phyloP scores from a whole-genome alignment of 352 stramenopile genomes.

The Globisporangium middletonii region DNA sequence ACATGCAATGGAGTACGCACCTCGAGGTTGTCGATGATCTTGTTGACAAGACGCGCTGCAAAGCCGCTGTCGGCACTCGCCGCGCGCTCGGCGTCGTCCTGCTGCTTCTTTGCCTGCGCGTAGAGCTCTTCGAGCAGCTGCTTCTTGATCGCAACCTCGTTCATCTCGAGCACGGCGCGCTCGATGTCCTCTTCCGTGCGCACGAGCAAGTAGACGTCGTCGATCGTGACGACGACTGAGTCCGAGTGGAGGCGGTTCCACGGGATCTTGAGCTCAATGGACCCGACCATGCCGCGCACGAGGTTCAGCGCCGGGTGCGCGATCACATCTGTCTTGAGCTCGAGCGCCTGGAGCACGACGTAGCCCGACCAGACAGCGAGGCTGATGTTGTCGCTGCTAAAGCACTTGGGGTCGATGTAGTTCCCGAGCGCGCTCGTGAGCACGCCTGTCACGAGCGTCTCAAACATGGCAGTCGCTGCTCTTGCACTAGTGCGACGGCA shows the following conservation, averaged over 20 bases:
- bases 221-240: slow-evolving; percentile 81
- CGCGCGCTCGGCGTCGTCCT: slow-evolving; percentile 22
- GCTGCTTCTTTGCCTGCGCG: slow-evolving; percentile 51
- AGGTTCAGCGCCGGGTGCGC: slow-evolving; percentile 56
- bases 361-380: slow-evolving; percentile 84
- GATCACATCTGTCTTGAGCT: slow-evolving; percentile 75
- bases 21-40: slow-evolving; percentile 88
- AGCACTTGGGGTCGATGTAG: slow-evolving; percentile 86
- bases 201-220: slow-evolving; percentile 82
- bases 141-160: slow-evolving; percentile 83
- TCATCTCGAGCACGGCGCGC: slow-evolving; percentile 60
- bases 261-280: slow-evolving; percentile 87
- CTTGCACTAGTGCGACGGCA: background rate
- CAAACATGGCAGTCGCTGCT: slow-evolving; percentile 51
- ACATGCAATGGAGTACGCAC: slow-evolving; percentile 16
- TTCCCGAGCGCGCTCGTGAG: slow-evolving; percentile 80
- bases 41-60: slow-evolving; percentile 72
- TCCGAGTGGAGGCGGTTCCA: slow-evolving; percentile 87
- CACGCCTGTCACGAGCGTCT: slow-evolving; percentile 82
- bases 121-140: slow-evolving; percentile 80
- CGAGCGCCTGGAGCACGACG: slow-evolving; percentile 74
- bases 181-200: slow-evolving; percentile 80
- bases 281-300: slow-evolving; percentile 73
- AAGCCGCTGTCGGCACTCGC: slow-evolving; percentile 53
- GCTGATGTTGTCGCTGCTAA: slow-evolving; percentile 87